phyloP scores from a whole-genome alignment of 73 alveolate genomes.

The Tetrahymena malaccensis region DNA sequence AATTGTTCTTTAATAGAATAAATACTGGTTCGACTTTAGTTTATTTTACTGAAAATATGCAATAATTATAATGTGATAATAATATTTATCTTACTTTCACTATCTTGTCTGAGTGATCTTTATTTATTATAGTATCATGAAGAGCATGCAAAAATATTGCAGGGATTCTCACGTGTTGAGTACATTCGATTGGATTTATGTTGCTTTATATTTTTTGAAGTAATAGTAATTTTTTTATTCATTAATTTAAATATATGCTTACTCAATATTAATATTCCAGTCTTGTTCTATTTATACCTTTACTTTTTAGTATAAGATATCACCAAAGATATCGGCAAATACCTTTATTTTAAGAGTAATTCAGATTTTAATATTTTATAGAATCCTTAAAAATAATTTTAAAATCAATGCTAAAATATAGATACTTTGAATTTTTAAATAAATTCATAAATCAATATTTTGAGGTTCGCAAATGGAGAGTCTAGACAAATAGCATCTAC shows the following conservation, averaged over 20 bases:
- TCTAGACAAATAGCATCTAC: background rate
- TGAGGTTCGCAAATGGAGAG: background rate
- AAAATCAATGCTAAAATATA: background rate
- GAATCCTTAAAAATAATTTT: background rate
- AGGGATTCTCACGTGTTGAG: conserved; percentile 56
- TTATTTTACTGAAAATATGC: background rate
- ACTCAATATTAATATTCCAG: background rate
- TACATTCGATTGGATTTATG: conserved; percentile 44
- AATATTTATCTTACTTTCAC: background rate
- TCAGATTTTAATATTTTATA: no score
- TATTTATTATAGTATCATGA: conserved; percentile 55
- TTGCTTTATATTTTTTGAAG: background rate
- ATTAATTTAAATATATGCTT: no score
- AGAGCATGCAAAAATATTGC: conserved; percentile 57
- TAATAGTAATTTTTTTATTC: background rate
- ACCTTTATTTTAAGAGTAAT: background rate
- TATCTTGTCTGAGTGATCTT: conserved; percentile 50
- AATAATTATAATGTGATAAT: background rate
- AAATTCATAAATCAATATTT: background rate
- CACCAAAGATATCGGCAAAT: background rate
- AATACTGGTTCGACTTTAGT: no score
- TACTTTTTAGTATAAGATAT: background rate
- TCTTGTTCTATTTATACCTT: background rate
- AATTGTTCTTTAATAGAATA: no score
- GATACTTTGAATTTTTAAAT: background rate